Base-by-base conservation (phyloP, 768 basidiomycete species). In the Suillus lakei region DNA sequence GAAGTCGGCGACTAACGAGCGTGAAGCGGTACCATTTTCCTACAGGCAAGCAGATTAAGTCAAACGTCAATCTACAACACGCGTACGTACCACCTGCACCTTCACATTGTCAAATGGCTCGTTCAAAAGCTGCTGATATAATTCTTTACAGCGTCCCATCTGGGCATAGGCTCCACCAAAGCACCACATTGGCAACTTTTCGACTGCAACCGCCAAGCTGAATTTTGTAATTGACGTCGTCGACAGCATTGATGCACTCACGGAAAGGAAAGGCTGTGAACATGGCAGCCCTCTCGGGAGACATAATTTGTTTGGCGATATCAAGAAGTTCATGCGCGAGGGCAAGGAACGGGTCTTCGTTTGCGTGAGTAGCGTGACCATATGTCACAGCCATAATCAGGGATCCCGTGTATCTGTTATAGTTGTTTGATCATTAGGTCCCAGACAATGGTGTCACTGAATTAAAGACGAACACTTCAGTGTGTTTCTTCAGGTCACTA, bases 401-500 rank as follows among this genome's bases (percentile, higher is more conserved):
- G 18, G 60, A 61, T 5, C 39, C 60, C 23, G 60, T 0, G 23
- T 43, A 48, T 41, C 60, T 61, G 34, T 21, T 32, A 32, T n/a
- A n/a, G n/a, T n/a, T n/a, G n/a, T 4, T 32, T 32, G 32, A 32
- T 32, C 32, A 7, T 32, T 3, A 32, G 4, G 32, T 34, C 4
- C n/a, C n/a, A n/a, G n/a, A n/a, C 34, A 39, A n/a, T n/a, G n/a
- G 30, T n/a, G 23, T 2, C 1, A 59, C 4, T 39, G 13, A n/a
- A n/a, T 28, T n/a, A 6, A 5, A 18, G 13, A 32, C 41, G 34
- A 48, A 60, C 64, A 8, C 71, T 64, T 59, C 67, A 64, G 64
- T 73, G 10, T 48, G 48, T 26, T 61, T 67, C 50, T 71, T 66
- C 5, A 36, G 62, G 38, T 23, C 32, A 59, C 23, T 26, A n/a